Percentiles rank a stretch among this genome's conserved stretches.
Conservation (phyloP, 176 grass and related monocot species). For the Miscanthus lutarioriparius region DNA sequence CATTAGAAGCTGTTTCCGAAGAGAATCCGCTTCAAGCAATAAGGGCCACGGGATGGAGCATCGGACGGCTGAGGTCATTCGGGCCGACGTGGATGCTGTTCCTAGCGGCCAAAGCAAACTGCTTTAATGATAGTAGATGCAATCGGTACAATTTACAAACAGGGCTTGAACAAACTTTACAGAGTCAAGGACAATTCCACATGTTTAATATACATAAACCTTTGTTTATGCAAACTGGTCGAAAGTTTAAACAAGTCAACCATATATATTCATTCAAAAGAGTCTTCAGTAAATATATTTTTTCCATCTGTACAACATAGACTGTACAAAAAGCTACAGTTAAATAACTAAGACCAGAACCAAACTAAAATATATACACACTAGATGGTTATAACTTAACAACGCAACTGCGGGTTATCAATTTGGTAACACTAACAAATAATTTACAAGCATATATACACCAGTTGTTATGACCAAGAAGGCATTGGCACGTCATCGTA, state of each 20-base stretch:
- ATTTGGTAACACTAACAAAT: background rate
- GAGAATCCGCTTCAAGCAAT: too few species aligned
- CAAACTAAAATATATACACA: constrained; percentile 20
- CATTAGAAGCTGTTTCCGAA: too few species aligned
- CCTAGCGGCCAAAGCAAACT: too few species aligned
- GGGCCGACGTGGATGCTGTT: too few species aligned
- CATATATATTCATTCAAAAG: background rate
- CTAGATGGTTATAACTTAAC: constrained; percentile 9
- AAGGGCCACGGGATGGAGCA: too few species aligned
- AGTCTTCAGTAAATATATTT: background rate
- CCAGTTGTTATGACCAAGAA: constrained; percentile 27
- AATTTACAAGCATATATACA: constrained; percentile 41
- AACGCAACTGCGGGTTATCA: background rate
- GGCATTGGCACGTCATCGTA: constrained; percentile 57
- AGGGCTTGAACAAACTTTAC: background rate
- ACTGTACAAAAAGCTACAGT: constrained; percentile 32
- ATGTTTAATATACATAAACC: background rate
- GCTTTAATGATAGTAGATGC: background rate
- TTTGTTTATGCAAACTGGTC: background rate
- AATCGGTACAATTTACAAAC: background rate
- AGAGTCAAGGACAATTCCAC: background rate
- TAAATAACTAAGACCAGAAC: background rate
- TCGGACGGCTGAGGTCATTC: too few species aligned
- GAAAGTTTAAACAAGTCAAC: background rate
- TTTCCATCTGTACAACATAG: background rate